Conservation (phyloP, 768 basidiomycete genomes). For the Xerocomellus intermedius region DNA sequence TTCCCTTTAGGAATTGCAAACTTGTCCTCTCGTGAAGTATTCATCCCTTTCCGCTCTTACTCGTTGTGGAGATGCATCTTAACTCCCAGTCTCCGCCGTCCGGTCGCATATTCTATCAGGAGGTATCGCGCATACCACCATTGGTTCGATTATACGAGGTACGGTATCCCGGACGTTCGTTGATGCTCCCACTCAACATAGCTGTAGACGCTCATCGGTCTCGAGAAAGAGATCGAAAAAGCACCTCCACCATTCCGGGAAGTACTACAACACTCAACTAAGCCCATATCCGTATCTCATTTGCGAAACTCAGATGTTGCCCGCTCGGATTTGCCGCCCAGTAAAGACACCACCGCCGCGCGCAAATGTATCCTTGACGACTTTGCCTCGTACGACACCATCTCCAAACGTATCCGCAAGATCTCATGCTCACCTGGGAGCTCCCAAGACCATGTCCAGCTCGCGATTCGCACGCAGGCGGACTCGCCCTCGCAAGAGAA, state of each 20-base stretch:
- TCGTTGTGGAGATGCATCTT: neutral
- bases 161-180: conserved; percentile 8
- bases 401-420: conserved; percentile 80
- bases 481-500: conserved; percentile 83
- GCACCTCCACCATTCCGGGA: conserved; percentile 87
- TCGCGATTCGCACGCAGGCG: conserved; percentile 73
- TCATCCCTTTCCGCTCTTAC: neutral
- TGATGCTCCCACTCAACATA: neutral
- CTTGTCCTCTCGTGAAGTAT: conserved; percentile 73
- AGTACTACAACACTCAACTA: conserved; percentile 67
- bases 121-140: conserved; percentile 53
- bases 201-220: conserved; percentile 57
- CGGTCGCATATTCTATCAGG: conserved; percentile 60
- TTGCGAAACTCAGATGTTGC: neutral
- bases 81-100: neutral
- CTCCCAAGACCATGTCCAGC: conserved; percentile 85
- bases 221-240: conserved; percentile 91
- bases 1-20: conserved; percentile 58
- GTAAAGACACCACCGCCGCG: conserved; percentile 62
- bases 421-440: conserved; percentile 65
- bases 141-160: conserved; percentile 75
- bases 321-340: conserved; percentile 49
- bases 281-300: conserved; percentile 4
- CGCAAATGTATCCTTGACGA: conserved; percentile 83
- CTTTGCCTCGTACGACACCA: conserved; percentile 84